Evolutionary conservation across 495 filamentous ascomycete genomes (phyloP), one percentile per base, ranked within the genome.

Genomic region (Aspergillus panamensis): DNA sequence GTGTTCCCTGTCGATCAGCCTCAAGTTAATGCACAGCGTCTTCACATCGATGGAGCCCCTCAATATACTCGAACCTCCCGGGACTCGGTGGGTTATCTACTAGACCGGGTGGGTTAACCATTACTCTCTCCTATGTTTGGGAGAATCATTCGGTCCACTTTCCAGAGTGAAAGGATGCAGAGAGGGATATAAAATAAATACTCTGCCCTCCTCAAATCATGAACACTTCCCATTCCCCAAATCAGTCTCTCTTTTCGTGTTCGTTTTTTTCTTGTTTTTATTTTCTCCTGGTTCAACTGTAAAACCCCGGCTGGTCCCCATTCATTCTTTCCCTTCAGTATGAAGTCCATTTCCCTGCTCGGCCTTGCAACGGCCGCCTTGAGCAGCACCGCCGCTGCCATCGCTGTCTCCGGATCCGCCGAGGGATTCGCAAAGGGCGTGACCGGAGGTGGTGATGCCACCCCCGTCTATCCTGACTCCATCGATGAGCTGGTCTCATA

Each of bases 401-500:
- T 70, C 48, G 55, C 67, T 52, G 73, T 76, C 40, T 63, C 66
- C 31, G 73, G 73, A 35, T 49, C 71, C 32, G 73, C 73, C 40
- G 73, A 76, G 63, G 73, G 73, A 60, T 76, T 76, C 58, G 73
- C 73, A 33, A 62, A 69, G 53, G 73, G 70, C 45, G 68, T 71
- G 8, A 77, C 75, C 21, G 73, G 73, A 51, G 73, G 73, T 66
- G 73, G 73, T 48, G 59, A 47, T 56, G 73, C 73, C 32, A 61
- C 63, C 37, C 57, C 73, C 29, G 73, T 76, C 49, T 76, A 76
- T 56, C 73, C 73, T n/a, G 51, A 47, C 42, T 65, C 66, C 55
- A 73, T 57, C 45, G 67, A 67, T 57, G 71, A 76, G 70, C 70
- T 76, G 65, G 70, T 74, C 69, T 74, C 73, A 40, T 76, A 76